phyloP scores from a whole-genome alignment of 257 asterid species.

The Linaria vulgaris region DNA sequence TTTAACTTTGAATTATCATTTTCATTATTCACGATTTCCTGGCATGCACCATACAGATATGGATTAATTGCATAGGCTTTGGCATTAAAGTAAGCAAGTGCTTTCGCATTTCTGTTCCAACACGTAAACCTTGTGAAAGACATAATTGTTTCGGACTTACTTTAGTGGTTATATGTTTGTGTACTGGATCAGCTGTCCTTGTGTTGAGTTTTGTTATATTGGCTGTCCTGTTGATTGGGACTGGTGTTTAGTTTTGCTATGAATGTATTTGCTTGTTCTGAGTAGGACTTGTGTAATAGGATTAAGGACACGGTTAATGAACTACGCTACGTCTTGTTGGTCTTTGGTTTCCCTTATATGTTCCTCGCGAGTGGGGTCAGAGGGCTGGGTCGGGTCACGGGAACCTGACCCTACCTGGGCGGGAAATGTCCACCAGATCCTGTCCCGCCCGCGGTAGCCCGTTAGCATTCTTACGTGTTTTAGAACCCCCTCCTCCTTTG shows the following conservation, averaged over 20 bases:
- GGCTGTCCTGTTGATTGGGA: background rate
- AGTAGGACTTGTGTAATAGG: no score
- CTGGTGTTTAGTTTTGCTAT: background rate
- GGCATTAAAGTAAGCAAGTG: background rate
- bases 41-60: background rate
- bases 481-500: no score
- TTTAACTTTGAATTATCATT: background rate
- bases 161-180: background rate
- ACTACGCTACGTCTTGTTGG: background rate
- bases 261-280: background rate
- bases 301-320: no score
- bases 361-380: no score
- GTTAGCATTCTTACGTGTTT: no score
- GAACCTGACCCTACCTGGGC: no score
- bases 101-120: background rate
- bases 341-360: background rate
- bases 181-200: no score
- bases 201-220: no score
- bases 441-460: no score
- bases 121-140: slow-evolving; percentile 11
- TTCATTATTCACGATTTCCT: background rate
- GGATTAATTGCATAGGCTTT: background rate
- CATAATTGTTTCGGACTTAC: background rate
- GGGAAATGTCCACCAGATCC: no score
- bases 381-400: no score